phyloP scores from a whole-genome alignment of 768 basidiomycete genomes.

The Suillus discolor region DNA sequence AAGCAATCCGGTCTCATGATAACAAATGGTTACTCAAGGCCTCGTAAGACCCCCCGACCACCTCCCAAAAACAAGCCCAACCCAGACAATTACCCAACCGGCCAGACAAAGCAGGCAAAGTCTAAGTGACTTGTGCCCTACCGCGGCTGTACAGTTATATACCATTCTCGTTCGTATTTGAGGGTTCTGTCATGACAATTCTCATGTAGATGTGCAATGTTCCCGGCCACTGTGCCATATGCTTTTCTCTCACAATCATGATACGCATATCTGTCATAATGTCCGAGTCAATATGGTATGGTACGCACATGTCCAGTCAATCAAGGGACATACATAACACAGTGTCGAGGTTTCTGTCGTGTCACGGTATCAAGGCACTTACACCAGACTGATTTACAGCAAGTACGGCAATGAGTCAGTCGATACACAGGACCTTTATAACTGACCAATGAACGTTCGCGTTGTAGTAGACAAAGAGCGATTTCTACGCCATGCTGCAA shows the following conservation, averaged over 20 bases:
- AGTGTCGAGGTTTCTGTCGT: too few relatives aligned
- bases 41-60: neutral
- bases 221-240: neutral
- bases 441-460: neutral
- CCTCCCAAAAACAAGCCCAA: neutral
- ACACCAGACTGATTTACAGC: neutral
- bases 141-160: too few relatives aligned
- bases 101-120: too few relatives aligned
- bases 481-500: neutral
- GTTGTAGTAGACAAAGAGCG: neutral
- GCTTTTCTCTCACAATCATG: neutral
- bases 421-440: neutral
- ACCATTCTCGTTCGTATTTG: too few relatives aligned
- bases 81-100: neutral
- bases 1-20: too few relatives aligned
- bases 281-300: too few relatives aligned
- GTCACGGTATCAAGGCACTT: too few relatives aligned
- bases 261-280: neutral
- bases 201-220: neutral
- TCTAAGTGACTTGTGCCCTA: too few relatives aligned
- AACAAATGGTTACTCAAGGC: neutral
- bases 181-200: neutral
- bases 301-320: too few relatives aligned
- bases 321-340: too few relatives aligned
- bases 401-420: neutral